Evolutionary conservation across 345 rosid genomes (phyloP), one percentile per base, ranked within the genome.

Genomic region (Populus simonii): DNA sequence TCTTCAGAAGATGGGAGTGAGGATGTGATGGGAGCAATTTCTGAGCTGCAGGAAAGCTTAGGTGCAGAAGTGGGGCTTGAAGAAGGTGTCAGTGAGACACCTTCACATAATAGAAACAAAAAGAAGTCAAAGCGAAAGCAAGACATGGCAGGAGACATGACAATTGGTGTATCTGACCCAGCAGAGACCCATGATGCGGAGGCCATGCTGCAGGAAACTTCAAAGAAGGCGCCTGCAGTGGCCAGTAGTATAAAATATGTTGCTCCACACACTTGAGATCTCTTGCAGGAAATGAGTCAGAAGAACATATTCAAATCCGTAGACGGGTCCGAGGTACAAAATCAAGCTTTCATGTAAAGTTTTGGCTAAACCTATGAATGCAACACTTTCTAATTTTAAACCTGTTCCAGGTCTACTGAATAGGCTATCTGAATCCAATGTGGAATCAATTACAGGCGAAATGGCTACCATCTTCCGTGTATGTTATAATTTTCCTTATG

Each of bases 401-500:
- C 75, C 47, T 82, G 68, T 88, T 85, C 18, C 91, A 90, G 98
- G 96, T 85, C 92, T 96, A 82, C 88, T 93, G 47, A 91, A 92
- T 84, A 92, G 87, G 89, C 79, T 93, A 72, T 88, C 92, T 65
- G 99, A 96, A 86, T 88, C 96, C 47, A 93, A 96, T 73, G 89
- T 92, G 78, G 99, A 96, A 82, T 88, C 97, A 74, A 76, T 93
- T 75, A 91, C 98, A 0, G 92, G 88, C 67, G 97, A 93, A 74
- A 87, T 91, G 82, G 83, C 96, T 68, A 77, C 86, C 68, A 86
- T 96, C 74, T 88, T 86, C 81, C 85, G 79, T 29, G 98, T 96
- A 89, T 45, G 93, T 76, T 79, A 49, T 78, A 66, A 49, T 74
- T 75, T 15, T 68, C 33, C n/a, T 27, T 16, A 33, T 27, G 59